These are phyloP conservation scores for Penicillium maclennaniae DNA, from an alignment of 495 filamentous ascomycete genomes.

Conservation along the genomic window DNA sequence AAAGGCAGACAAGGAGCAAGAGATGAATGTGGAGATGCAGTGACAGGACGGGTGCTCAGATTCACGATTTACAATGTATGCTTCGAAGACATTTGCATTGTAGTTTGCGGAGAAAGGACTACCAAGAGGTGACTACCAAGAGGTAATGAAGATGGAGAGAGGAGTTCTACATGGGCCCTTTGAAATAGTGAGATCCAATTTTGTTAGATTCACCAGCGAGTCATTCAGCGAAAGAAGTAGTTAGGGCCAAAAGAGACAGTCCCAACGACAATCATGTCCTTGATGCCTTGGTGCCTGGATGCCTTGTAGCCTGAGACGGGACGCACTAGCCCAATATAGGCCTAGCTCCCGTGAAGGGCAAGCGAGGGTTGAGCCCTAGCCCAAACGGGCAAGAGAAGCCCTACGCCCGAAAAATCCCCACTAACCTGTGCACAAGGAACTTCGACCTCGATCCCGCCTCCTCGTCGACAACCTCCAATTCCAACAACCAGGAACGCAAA, in stretches of 20 bases:
- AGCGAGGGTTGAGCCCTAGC: conserved; percentile 46
- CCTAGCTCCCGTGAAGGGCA: conserved; percentile 26
- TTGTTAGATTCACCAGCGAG: neutral
- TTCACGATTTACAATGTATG: neutral
- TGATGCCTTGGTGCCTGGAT: conserved; percentile 11
- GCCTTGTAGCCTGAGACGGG: conserved; percentile 5
- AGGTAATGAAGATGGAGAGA: neutral
- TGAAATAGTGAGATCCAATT: neutral
- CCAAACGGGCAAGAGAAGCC: conserved; percentile 35
- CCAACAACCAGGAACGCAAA: conserved; percentile 43
- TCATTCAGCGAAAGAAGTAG: neutral
- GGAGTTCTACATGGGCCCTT: neutral
- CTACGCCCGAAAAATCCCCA: conserved; percentile 45
- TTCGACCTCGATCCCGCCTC: conserved; percentile 35
- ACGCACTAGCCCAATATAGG: conserved; percentile 17
- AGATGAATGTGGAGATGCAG: conserved; percentile 50
- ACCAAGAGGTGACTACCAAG: neutral
- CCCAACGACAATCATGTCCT: conserved; percentile 1
- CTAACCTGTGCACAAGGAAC: conserved; percentile 31
- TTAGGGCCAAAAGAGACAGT: neutral
- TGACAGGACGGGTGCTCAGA: conserved; percentile 11
- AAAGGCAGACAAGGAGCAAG: conserved; percentile 21
- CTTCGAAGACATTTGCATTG: neutral
- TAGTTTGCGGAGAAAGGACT: neutral
- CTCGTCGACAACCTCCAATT: conserved; percentile 36